These are phyloP conservation scores for Penicillium sp. DNA, from an alignment of 2,329 filamentous ascomycete species.

Conservation along the genomic window DNA sequence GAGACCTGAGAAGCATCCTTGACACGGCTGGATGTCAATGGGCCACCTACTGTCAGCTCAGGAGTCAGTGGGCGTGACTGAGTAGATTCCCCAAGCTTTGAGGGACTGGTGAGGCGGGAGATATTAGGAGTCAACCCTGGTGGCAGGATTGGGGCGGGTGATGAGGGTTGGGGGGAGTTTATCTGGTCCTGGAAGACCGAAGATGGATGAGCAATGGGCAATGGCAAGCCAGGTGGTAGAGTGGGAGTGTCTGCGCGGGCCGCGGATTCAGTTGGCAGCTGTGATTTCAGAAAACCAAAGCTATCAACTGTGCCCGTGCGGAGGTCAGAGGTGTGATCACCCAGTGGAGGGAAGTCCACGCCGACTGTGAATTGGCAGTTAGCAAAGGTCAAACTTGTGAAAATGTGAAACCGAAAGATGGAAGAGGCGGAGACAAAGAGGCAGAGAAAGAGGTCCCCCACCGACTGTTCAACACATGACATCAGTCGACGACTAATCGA, in stretches of 20 bases:
- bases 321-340: slow-evolving; percentile 39
- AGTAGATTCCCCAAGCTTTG: slow-evolving; percentile 26
- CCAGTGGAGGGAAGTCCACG: slow-evolving; percentile 51
- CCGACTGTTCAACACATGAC: no score
- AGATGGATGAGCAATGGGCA: slow-evolving; percentile 44
- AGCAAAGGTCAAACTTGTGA: slow-evolving; percentile 24
- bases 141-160: slow-evolving; percentile 29
- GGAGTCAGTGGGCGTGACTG: slow-evolving; percentile 32
- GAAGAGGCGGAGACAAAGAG: slow-evolving; percentile 7
- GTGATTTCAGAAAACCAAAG: slow-evolving; percentile 40
- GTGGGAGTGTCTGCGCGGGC: slow-evolving; percentile 42
- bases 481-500: slow-evolving; percentile 3
- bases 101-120: slow-evolving; percentile 32
- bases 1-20: slow-evolving; percentile 43
- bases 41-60: slow-evolving; percentile 23
- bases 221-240: slow-evolving; percentile 44
- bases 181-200: slow-evolving; percentile 34
- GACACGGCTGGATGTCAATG: slow-evolving; percentile 23
- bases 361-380: slow-evolving; percentile 40
- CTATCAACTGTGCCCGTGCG: slow-evolving; percentile 34
- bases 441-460: neutral
- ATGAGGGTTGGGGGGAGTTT: slow-evolving; percentile 33
- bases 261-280: slow-evolving; percentile 34
- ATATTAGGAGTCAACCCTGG: slow-evolving; percentile 30
- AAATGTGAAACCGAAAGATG: slow-evolving; percentile 9